These are phyloP conservation scores for Ophiostoma fasciatum DNA, from an alignment of 2,329 filamentous ascomycete genomes.

Conservation along the genomic window DNA sequence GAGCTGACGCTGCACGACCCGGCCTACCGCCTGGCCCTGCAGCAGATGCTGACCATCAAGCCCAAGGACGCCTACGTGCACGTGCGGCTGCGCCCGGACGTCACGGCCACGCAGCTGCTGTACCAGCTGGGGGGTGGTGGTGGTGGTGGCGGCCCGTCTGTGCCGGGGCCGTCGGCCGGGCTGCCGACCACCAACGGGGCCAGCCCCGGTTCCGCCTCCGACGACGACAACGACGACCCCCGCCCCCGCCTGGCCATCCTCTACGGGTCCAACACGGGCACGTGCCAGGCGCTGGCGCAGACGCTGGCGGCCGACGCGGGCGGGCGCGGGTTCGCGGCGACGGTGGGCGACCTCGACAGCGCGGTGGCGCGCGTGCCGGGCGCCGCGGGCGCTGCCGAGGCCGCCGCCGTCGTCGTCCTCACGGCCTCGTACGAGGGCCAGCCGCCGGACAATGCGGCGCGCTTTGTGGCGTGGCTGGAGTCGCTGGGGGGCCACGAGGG, in stretches of 20 bases:
- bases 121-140: conserved; percentile 5
- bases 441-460: conserved; percentile 55
- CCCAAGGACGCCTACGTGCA: conserved; percentile 45
- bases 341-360: conserved; percentile 41
- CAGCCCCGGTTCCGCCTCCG: too few relatives aligned
- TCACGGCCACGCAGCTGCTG: conserved; percentile 19
- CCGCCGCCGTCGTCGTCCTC: conserved; percentile 49
- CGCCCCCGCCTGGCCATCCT: conserved; percentile 40
- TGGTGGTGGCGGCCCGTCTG: too few relatives aligned
- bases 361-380: conserved; percentile 45
- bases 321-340: conserved; percentile 42
- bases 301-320: conserved; percentile 43
- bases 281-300: conserved; percentile 53
- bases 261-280: conserved; percentile 61
- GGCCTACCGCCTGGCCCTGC: conserved; percentile 37
- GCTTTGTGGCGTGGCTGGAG: conserved; percentile 54
- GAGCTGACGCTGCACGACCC: conserved; percentile 48
- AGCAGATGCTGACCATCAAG: conserved; percentile 43
- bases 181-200: too few relatives aligned
- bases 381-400: conserved; percentile 24
- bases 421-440: conserved; percentile 59
- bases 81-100: conserved; percentile 34
- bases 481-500: conserved; percentile 28
- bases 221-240: conserved; percentile 2
- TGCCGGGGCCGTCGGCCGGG: too few relatives aligned